Evolutionary conservation across 139 green algal species (phyloP), one percentile per base, ranked within the genome.

Genomic region (Volvox reticuliferus): DNA sequence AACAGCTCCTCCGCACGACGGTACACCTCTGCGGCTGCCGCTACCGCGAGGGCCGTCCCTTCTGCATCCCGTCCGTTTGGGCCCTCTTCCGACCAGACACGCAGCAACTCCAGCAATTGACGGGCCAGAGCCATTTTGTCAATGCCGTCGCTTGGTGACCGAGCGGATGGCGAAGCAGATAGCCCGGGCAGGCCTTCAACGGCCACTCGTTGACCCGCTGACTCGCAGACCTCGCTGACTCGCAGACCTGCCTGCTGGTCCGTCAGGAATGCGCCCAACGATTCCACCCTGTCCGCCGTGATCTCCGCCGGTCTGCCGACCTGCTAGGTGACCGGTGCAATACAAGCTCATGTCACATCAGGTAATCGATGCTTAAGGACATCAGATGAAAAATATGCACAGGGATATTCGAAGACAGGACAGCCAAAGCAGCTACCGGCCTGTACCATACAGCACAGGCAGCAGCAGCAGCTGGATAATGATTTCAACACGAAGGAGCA

Each of bases 241-340:
- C n/a, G 50, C 50, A 86, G 50, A 6, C 79, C 78, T 28, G 50
- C 50, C 26, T 50, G 32, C 26, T 73, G 79, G 35, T 88, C 83
- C 22, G 83, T 89, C 17, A 89, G 85, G 69, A 73, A 89, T 1
- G 69, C 71, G 37, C 69, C 69, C 85, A 89, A 30, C 1, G 85
- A 89, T 71, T 89, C 85, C 0, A 89, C 85, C 19, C 85, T 67
- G 68, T 82, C 85, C 12, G 83, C 68, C 2, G 65, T 79, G 73
- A 32, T 19, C 73, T 21, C 2, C 44, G 44, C 44, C 44, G 44
- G 44, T 55, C 5, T 55, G 44, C 5, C 44, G 44, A 55, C 44
- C 44, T 55, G 44, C 44, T 9, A 55, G 44, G 5, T 55, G 44
- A 9, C 44, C 5, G 44, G 9, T 14, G 44, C 44, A 55, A 9